Conservation (phyloP, 1,139 yeast genomes). For the Saccharomyces hybrid region DNA sequence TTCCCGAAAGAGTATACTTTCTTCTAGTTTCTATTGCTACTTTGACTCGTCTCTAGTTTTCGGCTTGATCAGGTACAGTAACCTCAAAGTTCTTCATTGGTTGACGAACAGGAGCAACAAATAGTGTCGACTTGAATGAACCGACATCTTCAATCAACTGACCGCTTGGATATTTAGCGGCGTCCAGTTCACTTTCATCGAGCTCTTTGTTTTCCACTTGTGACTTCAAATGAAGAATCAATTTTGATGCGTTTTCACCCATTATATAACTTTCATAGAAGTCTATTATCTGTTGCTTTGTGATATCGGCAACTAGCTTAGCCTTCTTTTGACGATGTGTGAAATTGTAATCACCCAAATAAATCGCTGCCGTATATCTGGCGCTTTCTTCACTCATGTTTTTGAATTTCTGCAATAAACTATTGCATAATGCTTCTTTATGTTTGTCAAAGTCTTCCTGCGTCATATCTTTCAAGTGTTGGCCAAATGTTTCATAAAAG, state of each 20-base stretch:
- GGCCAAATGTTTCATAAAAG: conserved; percentile 40
- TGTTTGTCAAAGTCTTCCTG: conserved; percentile 62
- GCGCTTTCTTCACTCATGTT: conserved; percentile 69
- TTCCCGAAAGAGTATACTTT: not conserved
- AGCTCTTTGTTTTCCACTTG: conserved; percentile 34
- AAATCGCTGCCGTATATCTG: conserved; percentile 59
- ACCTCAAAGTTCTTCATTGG: conserved; percentile 31
- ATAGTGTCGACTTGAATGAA: conserved; percentile 38
- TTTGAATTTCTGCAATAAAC: conserved; percentile 63
- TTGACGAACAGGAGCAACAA: conserved; percentile 40
- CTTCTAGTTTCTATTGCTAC: not conserved
- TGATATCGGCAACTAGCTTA: conserved; percentile 43
- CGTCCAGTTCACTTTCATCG: conserved; percentile 22
- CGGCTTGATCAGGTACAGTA: not conserved
- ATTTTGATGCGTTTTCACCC: conserved; percentile 38
- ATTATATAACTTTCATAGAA: conserved; percentile 47
- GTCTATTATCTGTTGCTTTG: conserved; percentile 49
- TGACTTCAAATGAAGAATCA: conserved; percentile 65
- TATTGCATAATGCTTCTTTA: conserved; percentile 57
- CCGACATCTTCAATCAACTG: conserved; percentile 34
- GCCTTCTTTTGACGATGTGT: conserved; percentile 51
- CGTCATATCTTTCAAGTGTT: conserved; percentile 39
- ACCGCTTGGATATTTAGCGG: conserved; percentile 33
- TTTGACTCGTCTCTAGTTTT: not conserved
- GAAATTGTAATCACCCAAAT: conserved; percentile 74